Evolutionary conservation across 306 rosid genomes (phyloP).

Genomic region (Pterocarpus macrocarpus): DNA sequence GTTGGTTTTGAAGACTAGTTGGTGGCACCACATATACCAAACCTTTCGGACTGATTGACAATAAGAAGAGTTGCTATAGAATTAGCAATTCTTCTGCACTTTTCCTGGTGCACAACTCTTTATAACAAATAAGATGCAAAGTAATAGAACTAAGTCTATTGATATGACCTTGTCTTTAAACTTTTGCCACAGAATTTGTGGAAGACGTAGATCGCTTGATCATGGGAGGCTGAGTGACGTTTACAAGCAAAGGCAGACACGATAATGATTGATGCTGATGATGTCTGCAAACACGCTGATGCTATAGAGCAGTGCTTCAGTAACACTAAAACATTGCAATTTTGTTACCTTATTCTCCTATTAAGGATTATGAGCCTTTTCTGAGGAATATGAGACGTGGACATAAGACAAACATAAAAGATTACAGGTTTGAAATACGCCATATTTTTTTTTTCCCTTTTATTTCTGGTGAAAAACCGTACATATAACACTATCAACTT

Average conservation of each 20-base stretch:
- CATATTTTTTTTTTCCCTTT: neutral
- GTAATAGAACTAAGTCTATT: neutral
- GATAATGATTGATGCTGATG: neutral
- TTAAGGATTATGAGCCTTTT: neutral
- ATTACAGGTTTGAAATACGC: neutral
- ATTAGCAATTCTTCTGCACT: neutral
- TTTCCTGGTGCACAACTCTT: neutral
- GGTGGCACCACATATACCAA: neutral
- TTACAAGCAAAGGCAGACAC: no score
- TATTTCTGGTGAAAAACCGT: no score
- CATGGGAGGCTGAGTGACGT: neutral
- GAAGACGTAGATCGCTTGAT: neutral
- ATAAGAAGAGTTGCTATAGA: neutral
- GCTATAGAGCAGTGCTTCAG: no score
- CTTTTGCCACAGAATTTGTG: neutral
- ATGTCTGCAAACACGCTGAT: no score
- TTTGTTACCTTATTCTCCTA: no score
- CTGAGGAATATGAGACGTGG: neutral
- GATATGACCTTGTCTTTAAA: neutral
- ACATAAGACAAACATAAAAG: neutral
- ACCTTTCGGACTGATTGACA: neutral
- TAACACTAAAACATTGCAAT: no score
- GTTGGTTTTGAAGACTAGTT: neutral
- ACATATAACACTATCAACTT: no score
- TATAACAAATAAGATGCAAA: neutral